Base-by-base conservation (phyloP, 345 rosid genomes). In the Jatropha curcas region DNA sequence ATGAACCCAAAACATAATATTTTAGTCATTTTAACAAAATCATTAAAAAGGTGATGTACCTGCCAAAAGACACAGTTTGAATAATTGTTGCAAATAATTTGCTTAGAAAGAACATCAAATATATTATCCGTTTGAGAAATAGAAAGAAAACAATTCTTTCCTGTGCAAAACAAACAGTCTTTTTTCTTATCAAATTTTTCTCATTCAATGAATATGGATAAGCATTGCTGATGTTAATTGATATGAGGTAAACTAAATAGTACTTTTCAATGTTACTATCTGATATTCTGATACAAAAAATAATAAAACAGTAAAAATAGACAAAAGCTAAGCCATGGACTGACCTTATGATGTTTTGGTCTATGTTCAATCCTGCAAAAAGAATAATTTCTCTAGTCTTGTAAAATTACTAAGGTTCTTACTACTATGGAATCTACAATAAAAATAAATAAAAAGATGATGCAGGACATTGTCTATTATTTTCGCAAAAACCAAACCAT, bases 401-500 rank as follows among this genome's bases (percentile, higher is more conserved):
- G 64, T 55, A 53, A 62, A 63, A 58, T 34, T 67, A 11, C n/a
- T n/a, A 48, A n/a, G 53, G 16, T 14, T 19, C 16, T 48, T 1
- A 16, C 22, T 17, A 4, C 53, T 16, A 3, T 14, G 17, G 17
- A 48, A 17, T 48, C 53, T 48, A 48, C 53, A 4, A 48, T 17
- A n/a, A 7, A 48, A 3, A n/a, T n/a, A n/a, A n/a, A n/a, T n/a
- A 20, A 17, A 48, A 48, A 48, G 16, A n/a, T 17, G 6, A 48
- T 48, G 53, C 53, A 14, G n/a, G 31, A 71, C 1, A 30, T 43
- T 55, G 22, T 14, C 67, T n/a, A 64, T 84, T 80, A 89, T 68
- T 84, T 87, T 67, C n/a, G n/a, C 92, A 87, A 63, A 82, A 80
- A 61, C 88, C 88, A 75, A 86, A 88, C 85, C 86, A 86, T 77